phyloP scores from a whole-genome alignment of 768 basidiomycete genomes.

The Suillus brevipes region DNA sequence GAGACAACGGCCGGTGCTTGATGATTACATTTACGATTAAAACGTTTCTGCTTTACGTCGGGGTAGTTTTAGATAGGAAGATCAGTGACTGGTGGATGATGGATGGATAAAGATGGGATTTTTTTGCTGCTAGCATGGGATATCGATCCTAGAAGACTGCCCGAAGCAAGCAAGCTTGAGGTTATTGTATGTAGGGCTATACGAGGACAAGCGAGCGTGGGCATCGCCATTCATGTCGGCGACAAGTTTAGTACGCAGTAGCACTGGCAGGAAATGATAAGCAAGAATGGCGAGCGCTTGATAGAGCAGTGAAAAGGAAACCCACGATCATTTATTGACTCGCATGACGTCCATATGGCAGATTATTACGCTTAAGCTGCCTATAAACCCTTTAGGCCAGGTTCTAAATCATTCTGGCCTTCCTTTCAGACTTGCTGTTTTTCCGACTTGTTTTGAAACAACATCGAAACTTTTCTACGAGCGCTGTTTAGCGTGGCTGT shows the following conservation, averaged over 20 bases:
- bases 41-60: not conserved
- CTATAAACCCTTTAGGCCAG: not conserved
- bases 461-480: not conserved
- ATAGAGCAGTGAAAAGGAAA: not conserved
- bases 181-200: not conserved
- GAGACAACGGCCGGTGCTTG: not conserved
- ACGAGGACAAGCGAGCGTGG: not conserved
- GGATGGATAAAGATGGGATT: not conserved
- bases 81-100: not conserved
- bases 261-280: not conserved
- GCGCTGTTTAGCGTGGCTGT: not conserved
- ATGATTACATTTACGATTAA: not conserved
- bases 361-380: slow-evolving; percentile 1
- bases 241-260: not conserved
- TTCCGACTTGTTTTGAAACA: not conserved
- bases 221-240: not conserved
- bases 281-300: not conserved
- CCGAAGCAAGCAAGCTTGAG: not conserved
- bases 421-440: not conserved
- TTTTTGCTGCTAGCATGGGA: not conserved
- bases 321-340: slow-evolving; percentile 1
- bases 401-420: not conserved
- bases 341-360: not conserved
- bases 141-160: not conserved
- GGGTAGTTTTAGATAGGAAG: not conserved